These are phyloP conservation scores for Acer campestre DNA, from an alignment of 345 rosid genomes.

Conservation along the genomic window DNA sequence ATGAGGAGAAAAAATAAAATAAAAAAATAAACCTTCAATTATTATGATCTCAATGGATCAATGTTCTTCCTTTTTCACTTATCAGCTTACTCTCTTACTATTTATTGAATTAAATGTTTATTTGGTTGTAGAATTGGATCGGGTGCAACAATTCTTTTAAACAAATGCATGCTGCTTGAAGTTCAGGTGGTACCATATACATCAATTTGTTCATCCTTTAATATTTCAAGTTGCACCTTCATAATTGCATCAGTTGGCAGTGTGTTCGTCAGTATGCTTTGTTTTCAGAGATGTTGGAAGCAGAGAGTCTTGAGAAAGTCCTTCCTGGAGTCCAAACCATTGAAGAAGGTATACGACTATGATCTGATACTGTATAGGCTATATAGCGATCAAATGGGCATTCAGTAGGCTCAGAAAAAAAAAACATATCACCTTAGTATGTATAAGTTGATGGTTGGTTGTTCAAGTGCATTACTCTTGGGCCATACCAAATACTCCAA, in stretches of 20 bases:
- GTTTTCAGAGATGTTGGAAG: conserved; percentile 58
- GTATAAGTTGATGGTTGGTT: not conserved
- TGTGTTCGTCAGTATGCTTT: conserved; percentile 46
- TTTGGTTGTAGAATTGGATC: conserved; percentile 47
- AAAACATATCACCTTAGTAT: not conserved
- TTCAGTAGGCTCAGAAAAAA: not conserved
- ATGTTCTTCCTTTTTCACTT: not conserved
- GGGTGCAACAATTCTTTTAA: conserved; percentile 54
- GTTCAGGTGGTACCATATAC: conserved; percentile 53
- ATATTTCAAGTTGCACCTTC: conserved; percentile 1
- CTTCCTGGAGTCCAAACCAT: conserved; percentile 62
- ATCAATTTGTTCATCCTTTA: conserved; percentile 17
- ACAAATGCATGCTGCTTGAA: conserved; percentile 57
- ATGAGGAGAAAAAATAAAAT: not conserved
- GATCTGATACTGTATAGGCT: not conserved
- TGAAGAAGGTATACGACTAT: conserved; percentile 55
- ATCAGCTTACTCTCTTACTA: not conserved
- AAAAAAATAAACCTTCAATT: not conserved
- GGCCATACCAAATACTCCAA: not conserved
- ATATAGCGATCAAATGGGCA: not conserved
- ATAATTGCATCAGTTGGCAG: conserved; percentile 38
- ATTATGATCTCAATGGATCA: not conserved
- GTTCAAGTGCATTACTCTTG: not conserved
- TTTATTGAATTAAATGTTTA: conserved; percentile 23
- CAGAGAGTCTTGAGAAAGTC: conserved; percentile 56